Evolutionary conservation across 441 rosid genomes (phyloP).

Genomic region (Populus tomentosa): DNA sequence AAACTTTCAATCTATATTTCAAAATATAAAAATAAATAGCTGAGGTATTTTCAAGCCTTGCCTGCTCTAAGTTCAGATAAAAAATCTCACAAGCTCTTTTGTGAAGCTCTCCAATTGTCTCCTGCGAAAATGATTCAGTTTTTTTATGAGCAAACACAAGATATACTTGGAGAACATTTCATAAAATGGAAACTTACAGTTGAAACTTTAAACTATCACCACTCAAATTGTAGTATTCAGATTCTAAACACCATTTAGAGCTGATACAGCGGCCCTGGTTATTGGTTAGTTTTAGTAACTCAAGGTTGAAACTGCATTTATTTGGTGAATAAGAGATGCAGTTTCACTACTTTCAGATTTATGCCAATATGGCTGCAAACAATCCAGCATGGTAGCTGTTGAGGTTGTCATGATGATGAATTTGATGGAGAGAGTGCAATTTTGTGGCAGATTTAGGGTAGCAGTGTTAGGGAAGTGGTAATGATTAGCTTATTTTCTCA

Average conservation of each 20-base stretch:
- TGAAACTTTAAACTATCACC: neutral
- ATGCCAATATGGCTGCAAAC: too few relatives aligned
- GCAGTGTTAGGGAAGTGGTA: neutral
- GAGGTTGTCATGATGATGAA: too few relatives aligned
- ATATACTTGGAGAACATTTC: neutral
- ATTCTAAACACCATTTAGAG: neutral
- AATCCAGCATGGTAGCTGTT: too few relatives aligned
- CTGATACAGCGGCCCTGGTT: neutral
- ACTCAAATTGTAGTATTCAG: neutral
- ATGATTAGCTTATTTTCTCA: neutral
- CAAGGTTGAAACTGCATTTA: neutral
- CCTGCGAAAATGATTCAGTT: constrained; percentile 49
- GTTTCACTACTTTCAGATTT: neutral
- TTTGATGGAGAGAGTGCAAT: neutral
- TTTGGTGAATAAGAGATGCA: neutral
- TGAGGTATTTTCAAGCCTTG: constrained; percentile 33
- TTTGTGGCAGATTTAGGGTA: neutral
- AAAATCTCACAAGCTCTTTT: constrained; percentile 90
- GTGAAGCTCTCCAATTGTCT: constrained; percentile 92
- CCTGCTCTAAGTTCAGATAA: constrained; percentile 77
- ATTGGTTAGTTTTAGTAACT: neutral
- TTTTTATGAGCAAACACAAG: constrained; percentile 15
- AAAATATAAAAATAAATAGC: constrained; percentile 8
- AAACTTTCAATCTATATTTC: constrained; percentile 1
- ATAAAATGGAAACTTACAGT: neutral